Evolutionary conservation across 306 rosid species (phyloP), one percentile per base, ranked within the genome.

Genomic region (Dalbergia cultrata): DNA sequence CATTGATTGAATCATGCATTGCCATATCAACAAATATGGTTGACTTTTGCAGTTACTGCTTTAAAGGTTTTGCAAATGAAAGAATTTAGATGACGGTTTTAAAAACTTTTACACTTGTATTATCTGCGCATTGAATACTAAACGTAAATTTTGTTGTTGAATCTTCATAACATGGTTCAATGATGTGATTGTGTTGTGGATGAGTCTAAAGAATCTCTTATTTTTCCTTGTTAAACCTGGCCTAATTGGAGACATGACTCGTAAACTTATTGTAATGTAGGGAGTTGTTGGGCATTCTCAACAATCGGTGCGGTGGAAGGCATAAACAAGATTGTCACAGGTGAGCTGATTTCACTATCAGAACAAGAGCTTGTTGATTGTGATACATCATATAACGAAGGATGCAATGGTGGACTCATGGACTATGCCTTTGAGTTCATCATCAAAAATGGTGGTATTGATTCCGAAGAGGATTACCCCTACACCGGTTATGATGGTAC

Each of bases 211-310:
- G 12, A 67, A 60, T n/a, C 6, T 8, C 1, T 69, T n/a, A 10
- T 2, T 14, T 34, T 17, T 44, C 12, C 19, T 52, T 57, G 1
- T 68, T 19, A 17, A 39, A 61, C 14, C 13, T 76, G 54, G 8
- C 16, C 21, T 37, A 53, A n/a, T 10, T 12, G 11, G 60, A 31
- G 13, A 19, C 8, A 63, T 75, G 54, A 9, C 19, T 61, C 19
- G 1, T 84, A 19, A 72, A 78, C 75, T 7, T 1, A 41, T 33
- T 41, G 26, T 62, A 6, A 75, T 88, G 87, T 66, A 96, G 99
- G 99, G 98, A 96, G 99, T 84, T 96, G 99, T 91, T 96, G 99
- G 99, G 98, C 99, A 64, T 96, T 96, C 90, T 90, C 99, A 43
- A 84, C 98, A 33, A 56, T 93, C 4, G 39, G 79, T 52, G 86